Conservation (phyloP, 768 basidiomycete genomes). For the Amanita thiersii region DNA sequence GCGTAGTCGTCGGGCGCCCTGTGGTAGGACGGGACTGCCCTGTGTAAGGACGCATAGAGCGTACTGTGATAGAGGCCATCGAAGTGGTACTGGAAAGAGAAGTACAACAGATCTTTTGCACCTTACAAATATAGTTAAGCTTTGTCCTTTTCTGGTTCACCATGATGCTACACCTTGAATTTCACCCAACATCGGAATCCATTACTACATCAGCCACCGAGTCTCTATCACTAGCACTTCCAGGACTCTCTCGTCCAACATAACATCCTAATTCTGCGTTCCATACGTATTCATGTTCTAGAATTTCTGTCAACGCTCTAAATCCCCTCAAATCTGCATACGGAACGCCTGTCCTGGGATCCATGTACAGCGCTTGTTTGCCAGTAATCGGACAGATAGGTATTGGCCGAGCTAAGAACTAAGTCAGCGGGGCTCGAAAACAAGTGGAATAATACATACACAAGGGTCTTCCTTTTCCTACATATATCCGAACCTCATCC, state of each 20-base stretch:
- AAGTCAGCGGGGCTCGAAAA: conserved; percentile 1
- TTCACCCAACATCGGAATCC: conserved; percentile 6
- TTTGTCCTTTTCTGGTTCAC: conserved; percentile 4
- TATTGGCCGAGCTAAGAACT: conserved; percentile 48
- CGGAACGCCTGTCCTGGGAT: conserved; percentile 74
- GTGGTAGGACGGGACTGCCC: conserved; percentile 51
- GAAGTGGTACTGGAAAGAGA: not conserved
- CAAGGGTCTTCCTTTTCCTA: conserved; percentile 55
- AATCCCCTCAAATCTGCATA: conserved; percentile 69
- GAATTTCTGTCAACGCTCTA: conserved; percentile 47
- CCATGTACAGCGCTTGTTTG: conserved; percentile 63
- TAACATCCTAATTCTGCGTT: conserved; percentile 35
- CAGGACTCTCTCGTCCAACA: conserved; percentile 20
- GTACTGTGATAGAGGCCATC: conserved; percentile 7
- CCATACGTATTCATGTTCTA: conserved; percentile 72
- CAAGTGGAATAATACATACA: conserved; percentile 28
- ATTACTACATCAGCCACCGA: conserved; percentile 1
- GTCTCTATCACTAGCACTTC: not conserved
- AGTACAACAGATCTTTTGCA: not conserved
- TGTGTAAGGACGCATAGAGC: conserved; percentile 40
- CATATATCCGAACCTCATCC: conserved; percentile 62
- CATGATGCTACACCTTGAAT: no score
- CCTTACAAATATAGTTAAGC: not conserved
- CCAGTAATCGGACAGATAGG: conserved; percentile 77
- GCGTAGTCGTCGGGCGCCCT: no score